Base-by-base conservation (phyloP, 2,329 filamentous ascomycete species). In the Ophiobolus disseminans region DNA sequence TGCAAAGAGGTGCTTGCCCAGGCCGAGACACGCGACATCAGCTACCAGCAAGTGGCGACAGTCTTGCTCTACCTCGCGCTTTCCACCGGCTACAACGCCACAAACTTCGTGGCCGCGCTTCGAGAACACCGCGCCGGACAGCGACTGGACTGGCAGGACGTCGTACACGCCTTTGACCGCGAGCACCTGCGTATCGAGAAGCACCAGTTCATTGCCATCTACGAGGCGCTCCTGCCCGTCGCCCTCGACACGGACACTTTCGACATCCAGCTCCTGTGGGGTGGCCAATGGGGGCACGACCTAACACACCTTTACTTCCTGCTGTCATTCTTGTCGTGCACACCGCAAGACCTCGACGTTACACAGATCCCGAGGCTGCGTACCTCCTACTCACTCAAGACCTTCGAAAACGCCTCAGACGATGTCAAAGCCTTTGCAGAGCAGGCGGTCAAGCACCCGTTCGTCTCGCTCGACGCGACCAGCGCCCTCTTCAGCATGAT, bases 231-330 rank as follows among this genome's bases (percentile, higher is more conserved):
- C 21, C 76, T 91, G 13, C 86, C 87, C 1, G 79, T 94, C 45
- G 89, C 91, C 2, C 73, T 76, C 23, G 81, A 83, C 8, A 78
- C 83, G 38, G 76, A 82, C 13, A 78, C 78, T 20, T 86, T 97
- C 61, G 90, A 97, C 68, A 88, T 99, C 35, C 91, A 97, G 70
- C 82, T 82, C 30, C 78, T 99, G 17, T 97, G 94, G 92, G 92
- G 92, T 49, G 92, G 92, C 6, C 64, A 84, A 53, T 99, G 95
- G 93, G 85, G 87, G 54, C 85, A 95, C 59, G 84, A 88, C 11
- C 86, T 96, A 54, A 90, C 94, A 0, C 93, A 97, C 58, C 78
- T 99, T 26, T 95, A 92, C n/a, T 97, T 97, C 69, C 84, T 97
- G 44, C 88, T 88, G 55, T 91, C 91, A 14, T 97, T 93, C 69